Conservation (phyloP, 768 basidiomycete species). For the Galerina marginata region DNA sequence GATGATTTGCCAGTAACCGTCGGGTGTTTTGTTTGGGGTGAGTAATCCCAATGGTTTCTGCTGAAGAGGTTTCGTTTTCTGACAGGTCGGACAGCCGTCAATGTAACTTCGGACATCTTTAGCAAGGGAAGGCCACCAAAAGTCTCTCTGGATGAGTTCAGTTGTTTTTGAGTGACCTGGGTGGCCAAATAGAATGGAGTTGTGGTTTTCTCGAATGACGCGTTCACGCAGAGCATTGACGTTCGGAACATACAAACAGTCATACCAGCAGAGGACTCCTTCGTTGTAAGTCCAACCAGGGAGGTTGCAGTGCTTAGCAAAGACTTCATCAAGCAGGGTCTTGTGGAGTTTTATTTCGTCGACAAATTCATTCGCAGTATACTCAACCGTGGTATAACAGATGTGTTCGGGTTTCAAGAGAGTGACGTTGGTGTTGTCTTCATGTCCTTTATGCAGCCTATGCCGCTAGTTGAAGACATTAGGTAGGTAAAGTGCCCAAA, state of each 20-base stretch:
- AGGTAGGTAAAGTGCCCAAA: no score
- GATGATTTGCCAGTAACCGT: constrained; percentile 34
- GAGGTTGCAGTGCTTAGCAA: not conserved
- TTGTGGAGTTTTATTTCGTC: not conserved
- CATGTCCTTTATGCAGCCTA: constrained; percentile 10
- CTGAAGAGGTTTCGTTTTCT: constrained; percentile 35
- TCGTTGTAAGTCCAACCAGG: constrained; percentile 7
- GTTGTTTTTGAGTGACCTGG: constrained; percentile 36
- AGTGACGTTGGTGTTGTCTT: constrained; percentile 22
- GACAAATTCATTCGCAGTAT: not conserved
- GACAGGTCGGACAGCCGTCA: constrained; percentile 34
- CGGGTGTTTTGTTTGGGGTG: constrained; percentile 23
- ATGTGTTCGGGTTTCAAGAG: constrained; percentile 15
- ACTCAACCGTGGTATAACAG: not conserved
- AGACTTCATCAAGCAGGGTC: not conserved
- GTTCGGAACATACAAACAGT: constrained; percentile 17
- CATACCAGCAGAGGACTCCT: constrained; percentile 8
- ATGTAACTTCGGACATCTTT: constrained; percentile 27
- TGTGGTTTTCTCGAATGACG: constrained; percentile 16
- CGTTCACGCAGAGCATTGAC: constrained; percentile 4
- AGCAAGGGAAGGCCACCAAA: constrained; percentile 26
- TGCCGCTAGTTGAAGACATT: no score
- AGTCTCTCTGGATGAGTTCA: constrained; percentile 32
- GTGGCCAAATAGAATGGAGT: constrained; percentile 32
- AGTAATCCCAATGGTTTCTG: constrained; percentile 27